Evolutionary conservation across 352 stramenopile genomes (phyloP), one percentile per base, ranked within the genome.

Genomic region (Achlya hypogyna): DNA sequence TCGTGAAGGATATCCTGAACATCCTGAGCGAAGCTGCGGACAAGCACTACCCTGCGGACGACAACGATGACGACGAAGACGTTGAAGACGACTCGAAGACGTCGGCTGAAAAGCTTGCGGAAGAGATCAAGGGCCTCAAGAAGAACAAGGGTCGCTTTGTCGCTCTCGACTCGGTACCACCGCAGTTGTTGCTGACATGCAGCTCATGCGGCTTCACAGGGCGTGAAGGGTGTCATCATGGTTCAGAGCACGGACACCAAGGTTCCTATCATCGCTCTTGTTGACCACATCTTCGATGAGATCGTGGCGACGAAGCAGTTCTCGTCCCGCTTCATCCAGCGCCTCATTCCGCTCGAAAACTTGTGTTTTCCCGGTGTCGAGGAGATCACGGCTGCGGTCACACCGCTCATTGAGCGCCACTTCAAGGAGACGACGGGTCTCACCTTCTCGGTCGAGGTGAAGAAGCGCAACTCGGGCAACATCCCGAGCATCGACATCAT

Each of bases 401-500:
- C 71, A 45, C 81, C 79, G 0, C 78, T 90, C 74, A 80, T 92
- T 23, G 65, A 79, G 42, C 40, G 65, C n/a, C 74, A 82, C 25
- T 27, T 85, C 3, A 69, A 79, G n/a, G 66, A 67, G 32, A 74
- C 63, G 29, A 35, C 62, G 63, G 12, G 58, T 38, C 20, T 75
- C n/a, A 32, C 78, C 71, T 84, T 78, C 49, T 74, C 79, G 1
- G 81, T 92, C 16, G 83, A 92, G 62, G 82, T 92, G 56, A 89
- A 89, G 73, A 79, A 82, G 29, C 81, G 83, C 25, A 92, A 90
- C 66, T 92, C 81, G 69, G 86, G 77, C 12, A 78, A 85, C 28
- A 69, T 92, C 22, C 80, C 82, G 51, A 80, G 77, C 25, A 87
- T 82, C 74, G 81, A 92, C 47, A 78, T 88, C 47, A 90, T 92